These are phyloP conservation scores for Dendrocalamus sinicus DNA, from an alignment of 176 grass and related monocot genomes.

Conservation along the genomic window DNA sequence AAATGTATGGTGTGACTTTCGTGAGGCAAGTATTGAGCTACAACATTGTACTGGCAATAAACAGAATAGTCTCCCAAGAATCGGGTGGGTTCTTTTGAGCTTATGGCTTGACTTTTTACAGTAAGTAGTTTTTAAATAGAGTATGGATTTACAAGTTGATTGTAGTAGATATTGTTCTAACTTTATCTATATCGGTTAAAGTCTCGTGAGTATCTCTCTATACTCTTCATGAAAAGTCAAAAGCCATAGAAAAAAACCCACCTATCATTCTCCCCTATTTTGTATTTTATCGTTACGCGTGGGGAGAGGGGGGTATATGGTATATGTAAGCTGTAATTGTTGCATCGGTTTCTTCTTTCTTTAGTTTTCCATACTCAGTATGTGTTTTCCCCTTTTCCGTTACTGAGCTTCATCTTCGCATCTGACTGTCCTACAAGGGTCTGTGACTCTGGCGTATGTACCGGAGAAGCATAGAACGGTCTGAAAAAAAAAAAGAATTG, in stretches of 20 bases:
- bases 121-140: too few species aligned
- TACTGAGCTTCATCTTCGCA: not conserved
- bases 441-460: not conserved
- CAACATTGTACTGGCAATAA: constrained; percentile 46
- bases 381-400: not conserved
- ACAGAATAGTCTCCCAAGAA: constrained; percentile 37
- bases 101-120: too few species aligned
- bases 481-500: not conserved
- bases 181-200: too few species aligned
- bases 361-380: not conserved
- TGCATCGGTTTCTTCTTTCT: constrained; percentile 17
- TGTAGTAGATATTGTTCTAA: too few species aligned
- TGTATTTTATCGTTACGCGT: constrained; percentile 17
- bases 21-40: constrained; percentile 37
- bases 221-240: too few species aligned
- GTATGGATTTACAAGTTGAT: too few species aligned
- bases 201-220: too few species aligned
- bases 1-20: constrained; percentile 38
- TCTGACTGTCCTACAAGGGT: not conserved
- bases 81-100: not conserved
- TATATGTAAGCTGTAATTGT: constrained; percentile 23
- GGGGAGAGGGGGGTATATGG: not conserved
- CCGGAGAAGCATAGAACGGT: not conserved
- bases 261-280: not conserved
- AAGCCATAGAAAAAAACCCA: too few species aligned